Evolutionary conservation across 768 basidiomycete species (phyloP), one percentile per base, ranked within the genome.

Genomic region (Psilocybe sp.): DNA sequence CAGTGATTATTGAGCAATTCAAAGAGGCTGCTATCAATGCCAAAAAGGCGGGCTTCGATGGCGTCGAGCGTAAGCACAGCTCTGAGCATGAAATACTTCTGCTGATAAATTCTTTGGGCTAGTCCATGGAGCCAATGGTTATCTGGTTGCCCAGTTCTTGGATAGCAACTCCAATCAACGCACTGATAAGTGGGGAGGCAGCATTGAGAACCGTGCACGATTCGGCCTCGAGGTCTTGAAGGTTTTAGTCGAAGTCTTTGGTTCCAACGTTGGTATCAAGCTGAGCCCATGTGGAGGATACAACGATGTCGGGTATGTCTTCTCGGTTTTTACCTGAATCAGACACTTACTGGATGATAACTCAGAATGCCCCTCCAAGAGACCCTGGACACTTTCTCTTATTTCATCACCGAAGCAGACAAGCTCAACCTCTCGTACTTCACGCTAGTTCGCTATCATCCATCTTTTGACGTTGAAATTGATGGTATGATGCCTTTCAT

Each of bases 171-270:
- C 73, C 13, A 82, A 83, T 41, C 51, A 57, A 37, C 75, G 81
- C 28, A 78, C 74, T 10, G 82, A 83, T 64, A 60, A 73, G 46
- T 87, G 78, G 70, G 84, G 84, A 11, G 84, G 84, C 11, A 75
- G 73, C 34, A 51, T 77, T 34, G 78, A 81, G 63, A 82, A 82
- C 60, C 73, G 83, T n/a, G 62, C 73, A 2, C 67, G 79, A 5
- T 84, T 86, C 59, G 70, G 69, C 0, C 69, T 81, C 4, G 77
- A 82, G 59, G 69, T 79, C 39, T 58, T 81, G 15, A 74, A 78
- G 47, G 77, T 71, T 2, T 50, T 67, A 13, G 55, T 51, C 0
- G 67, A 69, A 28, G 65, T 79, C 38, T 78, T 72, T 50, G 78
- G 78, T 1, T 51, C 62, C 6, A 74, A 77, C 15, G 74, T 78